Percentiles rank a stretch among this genome's conserved stretches.
Evolutionary conservation across 495 filamentous ascomycete genomes (phyloP).

Genomic region (Tetracladium setigerum): DNA sequence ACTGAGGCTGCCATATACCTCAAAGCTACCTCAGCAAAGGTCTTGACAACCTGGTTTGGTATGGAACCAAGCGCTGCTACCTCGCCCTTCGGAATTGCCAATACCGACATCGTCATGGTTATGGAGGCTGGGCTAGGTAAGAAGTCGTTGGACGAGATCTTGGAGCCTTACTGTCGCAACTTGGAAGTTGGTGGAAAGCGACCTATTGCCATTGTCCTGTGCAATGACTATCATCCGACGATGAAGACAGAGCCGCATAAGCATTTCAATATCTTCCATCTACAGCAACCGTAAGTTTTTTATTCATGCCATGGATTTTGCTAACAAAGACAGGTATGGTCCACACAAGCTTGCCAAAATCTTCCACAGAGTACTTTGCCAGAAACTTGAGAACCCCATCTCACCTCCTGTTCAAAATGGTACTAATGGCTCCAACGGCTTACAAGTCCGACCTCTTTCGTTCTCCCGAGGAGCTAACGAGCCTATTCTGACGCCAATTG

Average conservation of each 20-base stretch:
- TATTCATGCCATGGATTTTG: neutral
- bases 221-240: slow-evolving; percentile 11
- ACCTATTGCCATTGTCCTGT: slow-evolving; percentile 22
- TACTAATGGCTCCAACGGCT: too few relatives aligned
- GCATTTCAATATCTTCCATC: slow-evolving; percentile 15
- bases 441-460: too few relatives aligned
- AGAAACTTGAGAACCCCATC: neutral
- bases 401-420: too few relatives aligned
- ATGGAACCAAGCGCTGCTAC: slow-evolving; percentile 21
- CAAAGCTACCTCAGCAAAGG: slow-evolving; percentile 23
- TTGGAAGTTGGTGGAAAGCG: slow-evolving; percentile 14
- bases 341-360: slow-evolving; percentile 59
- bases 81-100: neutral
- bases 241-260: slow-evolving; percentile 10
- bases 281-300: slow-evolving; percentile 28
- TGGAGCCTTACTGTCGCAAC: slow-evolving; percentile 11
- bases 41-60: slow-evolving; percentile 31
- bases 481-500: too few relatives aligned
- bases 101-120: slow-evolving; percentile 10
- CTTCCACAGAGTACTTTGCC: slow-evolving; percentile 21
- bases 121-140: slow-evolving; percentile 10
- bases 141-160: slow-evolving; percentile 18
- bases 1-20: slow-evolving; percentile 25
- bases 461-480: too few relatives aligned
- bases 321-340: slow-evolving; percentile 31